Evolutionary conservation across 140 eudicot genomes (phyloP).

Genomic region (Ambrosia hybrid): DNA sequence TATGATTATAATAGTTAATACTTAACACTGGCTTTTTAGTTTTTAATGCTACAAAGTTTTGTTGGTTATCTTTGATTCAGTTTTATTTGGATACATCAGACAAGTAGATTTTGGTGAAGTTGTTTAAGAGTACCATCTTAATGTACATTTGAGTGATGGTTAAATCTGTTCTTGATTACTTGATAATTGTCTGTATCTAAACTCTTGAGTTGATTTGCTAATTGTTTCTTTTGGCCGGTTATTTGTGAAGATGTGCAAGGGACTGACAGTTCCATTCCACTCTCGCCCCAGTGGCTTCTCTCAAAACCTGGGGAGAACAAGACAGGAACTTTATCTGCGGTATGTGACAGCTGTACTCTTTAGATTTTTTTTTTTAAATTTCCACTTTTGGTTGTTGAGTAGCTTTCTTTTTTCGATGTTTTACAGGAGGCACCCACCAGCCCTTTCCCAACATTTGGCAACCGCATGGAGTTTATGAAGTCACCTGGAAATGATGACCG

Average conservation of each 20-base stretch:
- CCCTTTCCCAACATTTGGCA: conserved; percentile 46
- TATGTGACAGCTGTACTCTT: conserved; percentile 35
- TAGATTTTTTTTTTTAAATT: neutral
- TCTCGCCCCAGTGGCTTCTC: conserved; percentile 99
- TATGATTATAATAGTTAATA: neutral
- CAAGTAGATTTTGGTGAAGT: neutral
- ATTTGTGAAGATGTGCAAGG: conserved; percentile 62
- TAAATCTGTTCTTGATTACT: neutral
- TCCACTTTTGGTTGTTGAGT: neutral
- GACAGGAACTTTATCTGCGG: conserved; percentile 66
- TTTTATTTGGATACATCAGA: neutral
- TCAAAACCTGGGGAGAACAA: conserved; percentile 86
- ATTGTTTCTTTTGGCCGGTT: conserved; percentile 12
- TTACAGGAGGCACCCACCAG: conserved; percentile 59
- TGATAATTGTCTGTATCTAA: neutral
- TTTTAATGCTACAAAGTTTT: neutral
- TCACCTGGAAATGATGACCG: conserved; percentile 57
- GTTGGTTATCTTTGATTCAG: neutral
- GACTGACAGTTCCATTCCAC: conserved; percentile 81
- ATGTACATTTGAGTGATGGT: neutral
- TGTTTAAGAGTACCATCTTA: neutral
- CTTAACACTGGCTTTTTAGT: neutral
- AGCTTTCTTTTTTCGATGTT: conserved; percentile 21
- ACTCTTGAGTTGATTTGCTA: neutral
- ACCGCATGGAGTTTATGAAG: conserved; percentile 42